Percentiles rank a stretch among this genome's conserved stretches.
These are phyloP conservation scores for Lunularia cruciata DNA, from an alignment of 225 moss, liverwort and hornwort species.

Conservation along the genomic window DNA sequence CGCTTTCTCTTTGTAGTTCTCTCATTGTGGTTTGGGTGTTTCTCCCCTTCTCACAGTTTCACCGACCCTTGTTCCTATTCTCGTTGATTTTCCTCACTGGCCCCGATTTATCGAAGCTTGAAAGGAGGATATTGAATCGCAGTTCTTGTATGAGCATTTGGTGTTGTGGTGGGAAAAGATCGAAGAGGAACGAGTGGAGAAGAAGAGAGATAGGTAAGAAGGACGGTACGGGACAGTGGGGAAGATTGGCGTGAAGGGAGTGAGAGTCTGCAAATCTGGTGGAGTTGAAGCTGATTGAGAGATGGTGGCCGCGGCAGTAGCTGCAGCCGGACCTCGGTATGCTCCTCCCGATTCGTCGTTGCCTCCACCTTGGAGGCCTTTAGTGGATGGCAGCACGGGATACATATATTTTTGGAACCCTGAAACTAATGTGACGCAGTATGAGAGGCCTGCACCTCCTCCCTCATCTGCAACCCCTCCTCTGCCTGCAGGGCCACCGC, in stretches of 20 bases:
- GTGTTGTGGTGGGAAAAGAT: background rate
- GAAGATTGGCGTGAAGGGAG: conserved; percentile 3
- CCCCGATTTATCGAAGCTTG: background rate
- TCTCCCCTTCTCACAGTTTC: background rate
- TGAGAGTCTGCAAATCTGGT: background rate
- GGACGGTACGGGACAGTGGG: background rate
- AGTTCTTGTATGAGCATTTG: too few relatives aligned
- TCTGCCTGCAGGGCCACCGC: conserved; percentile 65
- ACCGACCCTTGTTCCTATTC: background rate
- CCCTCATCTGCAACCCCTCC: conserved; percentile 60
- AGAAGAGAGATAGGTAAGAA: background rate
- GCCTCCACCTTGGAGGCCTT: conserved; percentile 78
- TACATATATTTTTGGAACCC: conserved; percentile 98
- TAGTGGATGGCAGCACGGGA: conserved; percentile 85
- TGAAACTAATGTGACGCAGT: conserved; percentile 88
- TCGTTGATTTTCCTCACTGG: background rate
- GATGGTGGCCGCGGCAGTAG: conserved; percentile 89
- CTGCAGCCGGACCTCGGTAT: conserved; percentile 81
- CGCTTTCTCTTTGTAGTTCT: background rate
- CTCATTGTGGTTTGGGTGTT: background rate
- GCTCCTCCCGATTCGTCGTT: conserved; percentile 84
- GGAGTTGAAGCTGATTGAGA: conserved; percentile 20
- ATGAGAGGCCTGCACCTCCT: conserved; percentile 75
- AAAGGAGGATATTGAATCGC: too few relatives aligned
- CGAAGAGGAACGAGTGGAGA: background rate